phyloP scores from a whole-genome alignment of 805 yeast genomes.

The Debaryomyces prosopidis region DNA sequence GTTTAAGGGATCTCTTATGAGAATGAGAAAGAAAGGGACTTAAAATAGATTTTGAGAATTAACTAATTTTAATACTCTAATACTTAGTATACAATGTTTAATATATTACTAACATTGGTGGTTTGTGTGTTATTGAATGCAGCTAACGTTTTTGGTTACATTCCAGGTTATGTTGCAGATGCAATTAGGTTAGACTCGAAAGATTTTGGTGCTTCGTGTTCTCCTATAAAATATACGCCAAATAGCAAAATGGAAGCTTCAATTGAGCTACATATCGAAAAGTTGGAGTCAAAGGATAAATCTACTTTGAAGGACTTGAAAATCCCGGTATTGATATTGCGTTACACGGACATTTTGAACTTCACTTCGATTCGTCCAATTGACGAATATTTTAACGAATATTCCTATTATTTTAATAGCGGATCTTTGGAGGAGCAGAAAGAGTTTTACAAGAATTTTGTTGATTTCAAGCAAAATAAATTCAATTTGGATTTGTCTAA shows the following conservation, averaged over 20 bases:
- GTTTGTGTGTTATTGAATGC: not conserved
- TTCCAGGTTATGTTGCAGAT: not conserved
- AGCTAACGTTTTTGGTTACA: not conserved
- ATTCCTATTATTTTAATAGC: slow-evolving; percentile 3
- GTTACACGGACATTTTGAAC: slow-evolving; percentile 20
- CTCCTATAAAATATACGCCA: slow-evolving; percentile 3
- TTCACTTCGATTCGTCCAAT: slow-evolving; percentile 18
- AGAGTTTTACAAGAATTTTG: slow-evolving; percentile 9
- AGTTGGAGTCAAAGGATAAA: not conserved
- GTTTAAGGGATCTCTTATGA: too few species aligned
- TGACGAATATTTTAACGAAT: slow-evolving; percentile 10
- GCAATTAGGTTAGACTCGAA: not conserved
- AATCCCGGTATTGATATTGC: slow-evolving; percentile 25
- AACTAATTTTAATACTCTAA: too few species aligned
- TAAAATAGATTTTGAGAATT: too few species aligned
- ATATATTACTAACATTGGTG: not conserved
- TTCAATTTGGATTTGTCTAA: slow-evolving; percentile 11
- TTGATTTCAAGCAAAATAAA: slow-evolving; percentile 13
- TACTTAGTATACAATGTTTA: not conserved
- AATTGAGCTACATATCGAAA: not conserved
- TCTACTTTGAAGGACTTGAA: slow-evolving; percentile 7
- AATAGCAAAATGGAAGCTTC: slow-evolving; percentile 1
- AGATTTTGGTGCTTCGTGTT: slow-evolving; percentile 5
- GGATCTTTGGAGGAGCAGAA: slow-evolving; percentile 1
- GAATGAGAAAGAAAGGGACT: too few species aligned